These are phyloP conservation scores for Babjeviella inositovora DNA, from an alignment of 805 yeast species.

Conservation along the genomic window DNA sequence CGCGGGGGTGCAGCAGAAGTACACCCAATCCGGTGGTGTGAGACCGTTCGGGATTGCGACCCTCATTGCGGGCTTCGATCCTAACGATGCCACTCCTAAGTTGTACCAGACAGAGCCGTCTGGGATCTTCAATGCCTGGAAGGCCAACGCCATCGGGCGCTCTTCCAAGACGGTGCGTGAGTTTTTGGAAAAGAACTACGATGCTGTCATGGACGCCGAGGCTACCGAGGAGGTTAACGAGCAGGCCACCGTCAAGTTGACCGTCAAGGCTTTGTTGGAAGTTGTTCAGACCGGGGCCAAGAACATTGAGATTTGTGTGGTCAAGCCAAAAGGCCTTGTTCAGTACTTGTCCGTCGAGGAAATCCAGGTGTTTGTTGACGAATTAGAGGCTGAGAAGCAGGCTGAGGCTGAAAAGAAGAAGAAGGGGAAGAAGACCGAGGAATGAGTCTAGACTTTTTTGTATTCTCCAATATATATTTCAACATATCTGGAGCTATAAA, in stretches of 20 bases:
- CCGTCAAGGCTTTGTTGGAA: constrained; percentile 79
- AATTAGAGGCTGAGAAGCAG: constrained; percentile 78
- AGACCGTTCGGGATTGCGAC: constrained; percentile 97
- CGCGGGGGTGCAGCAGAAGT: constrained; percentile 96
- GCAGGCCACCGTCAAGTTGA: constrained; percentile 59
- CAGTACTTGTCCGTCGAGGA: constrained; percentile 51
- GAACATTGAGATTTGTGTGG: constrained; percentile 83
- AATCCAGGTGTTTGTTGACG: constrained; percentile 59
- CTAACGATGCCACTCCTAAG: constrained; percentile 64
- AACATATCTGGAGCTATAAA: too few relatives aligned
- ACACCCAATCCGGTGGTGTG: constrained; percentile 97
- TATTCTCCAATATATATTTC: too few relatives aligned
- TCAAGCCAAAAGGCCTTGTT: constrained; percentile 53
- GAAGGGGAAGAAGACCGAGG: too few relatives aligned
- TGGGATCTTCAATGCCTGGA: constrained; percentile 96
- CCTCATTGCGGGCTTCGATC: constrained; percentile 89
- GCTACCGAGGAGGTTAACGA: constrained; percentile 43
- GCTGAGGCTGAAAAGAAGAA: constrained; percentile 69
- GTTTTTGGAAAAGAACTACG: constrained; percentile 80
- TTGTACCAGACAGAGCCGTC: constrained; percentile 94
- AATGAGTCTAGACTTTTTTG: too few relatives aligned
- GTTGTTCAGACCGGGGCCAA: constrained; percentile 97
- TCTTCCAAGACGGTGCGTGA: constrained; percentile 92
- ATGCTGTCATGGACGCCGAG: constrained; percentile 9
- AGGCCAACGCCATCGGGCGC: constrained; percentile 93